Evolutionary conservation across 129 eudicot species (phyloP).

Genomic region (Helianthus annuus): DNA sequence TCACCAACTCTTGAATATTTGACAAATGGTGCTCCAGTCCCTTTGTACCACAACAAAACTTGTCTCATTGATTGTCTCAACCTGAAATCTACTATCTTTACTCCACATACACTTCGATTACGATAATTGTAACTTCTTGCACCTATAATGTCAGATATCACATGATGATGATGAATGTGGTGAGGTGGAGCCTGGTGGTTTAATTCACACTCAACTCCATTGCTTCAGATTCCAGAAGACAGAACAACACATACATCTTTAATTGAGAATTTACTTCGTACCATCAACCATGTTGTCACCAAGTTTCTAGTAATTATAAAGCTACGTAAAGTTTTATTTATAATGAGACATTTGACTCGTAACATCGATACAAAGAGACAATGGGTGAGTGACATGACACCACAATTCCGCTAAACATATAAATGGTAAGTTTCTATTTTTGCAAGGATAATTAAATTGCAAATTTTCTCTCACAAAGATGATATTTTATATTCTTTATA

Average conservation of each 20-base stretch:
- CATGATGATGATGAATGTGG: not conserved
- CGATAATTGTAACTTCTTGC: not conserved
- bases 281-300: not conserved
- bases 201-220: slow-evolving; percentile 1
- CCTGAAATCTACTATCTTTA: not conserved
- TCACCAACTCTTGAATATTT: too few relatives aligned
- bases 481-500: not conserved
- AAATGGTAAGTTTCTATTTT: not conserved
- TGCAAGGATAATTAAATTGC: not conserved
- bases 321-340: not conserved
- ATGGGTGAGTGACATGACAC: not conserved
- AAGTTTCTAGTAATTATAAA: not conserved
- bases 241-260: not conserved
- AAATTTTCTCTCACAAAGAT: not conserved
- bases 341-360: too few relatives aligned
- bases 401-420: not conserved
- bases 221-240: not conserved
- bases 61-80: not conserved
- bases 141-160: slow-evolving; percentile 18
- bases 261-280: not conserved
- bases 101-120: not conserved
- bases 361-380: not conserved
- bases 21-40: not conserved
- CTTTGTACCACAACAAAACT: not conserved
- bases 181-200: slow-evolving; percentile 15